Evolutionary conservation across 1,139 yeast species (phyloP).

Genomic region (Scheffersomyces parashehatae): DNA sequence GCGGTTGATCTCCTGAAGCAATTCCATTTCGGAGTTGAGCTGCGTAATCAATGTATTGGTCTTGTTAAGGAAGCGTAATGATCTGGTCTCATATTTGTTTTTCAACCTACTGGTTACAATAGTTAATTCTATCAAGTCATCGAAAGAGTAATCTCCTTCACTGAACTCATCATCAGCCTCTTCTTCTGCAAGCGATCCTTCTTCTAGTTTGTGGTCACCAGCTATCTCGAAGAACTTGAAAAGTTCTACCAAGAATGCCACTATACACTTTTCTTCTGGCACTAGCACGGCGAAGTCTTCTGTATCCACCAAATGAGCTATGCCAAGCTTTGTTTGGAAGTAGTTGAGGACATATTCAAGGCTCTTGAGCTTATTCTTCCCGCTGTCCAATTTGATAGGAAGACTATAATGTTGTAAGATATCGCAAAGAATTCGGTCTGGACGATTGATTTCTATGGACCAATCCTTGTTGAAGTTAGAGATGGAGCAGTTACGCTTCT

Average conservation of each 20-base stretch:
- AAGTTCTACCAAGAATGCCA: conserved; percentile 68
- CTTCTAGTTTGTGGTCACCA: conserved; percentile 4
- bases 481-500: conserved; percentile 20
- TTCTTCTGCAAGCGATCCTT: conserved; percentile 1
- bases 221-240: conserved; percentile 50
- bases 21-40: conserved; percentile 8
- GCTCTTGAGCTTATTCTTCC: conserved; percentile 21
- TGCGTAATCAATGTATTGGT: conserved; percentile 15
- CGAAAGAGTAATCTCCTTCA: conserved; percentile 4
- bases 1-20: conserved; percentile 7
- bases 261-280: conserved; percentile 68
- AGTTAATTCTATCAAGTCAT: conserved; percentile 22
- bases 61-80: conserved; percentile 30
- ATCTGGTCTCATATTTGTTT: conserved; percentile 32
- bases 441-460: conserved; percentile 35
- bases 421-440: conserved; percentile 27
- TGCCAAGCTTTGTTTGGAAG: conserved; percentile 43
- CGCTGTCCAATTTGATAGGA: conserved; percentile 2
- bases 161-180: not conserved
- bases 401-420: conserved; percentile 21
- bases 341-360: conserved; percentile 20
- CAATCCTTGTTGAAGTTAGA: conserved; percentile 40
- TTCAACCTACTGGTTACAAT: conserved; percentile 25
- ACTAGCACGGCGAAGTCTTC: conserved; percentile 54
- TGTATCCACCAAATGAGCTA: conserved; percentile 58